Evolutionary conservation across 2,329 filamentous ascomycete genomes (phyloP).

Genomic region (Pestalotiopsis sp.): DNA sequence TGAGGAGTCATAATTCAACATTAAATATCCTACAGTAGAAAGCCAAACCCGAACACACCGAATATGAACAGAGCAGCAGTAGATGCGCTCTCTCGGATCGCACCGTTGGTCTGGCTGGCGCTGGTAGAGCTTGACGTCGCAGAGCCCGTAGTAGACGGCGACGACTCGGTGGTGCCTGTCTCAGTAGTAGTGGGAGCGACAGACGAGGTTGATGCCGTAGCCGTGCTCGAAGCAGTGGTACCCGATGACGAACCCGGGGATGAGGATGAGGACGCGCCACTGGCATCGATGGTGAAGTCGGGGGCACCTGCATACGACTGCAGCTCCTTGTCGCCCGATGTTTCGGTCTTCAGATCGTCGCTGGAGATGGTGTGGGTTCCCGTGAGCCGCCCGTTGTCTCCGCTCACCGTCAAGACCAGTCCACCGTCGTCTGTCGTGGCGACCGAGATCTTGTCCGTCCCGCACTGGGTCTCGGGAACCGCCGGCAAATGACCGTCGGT

Average conservation of each 20-base stretch:
- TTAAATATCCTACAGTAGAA: background rate
- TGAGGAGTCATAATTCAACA: too few relatives aligned
- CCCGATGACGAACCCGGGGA: background rate
- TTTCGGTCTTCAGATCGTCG: background rate
- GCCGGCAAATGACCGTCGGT: constrained; percentile 16
- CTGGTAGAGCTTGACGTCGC: background rate
- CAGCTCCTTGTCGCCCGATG: background rate
- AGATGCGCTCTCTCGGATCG: background rate
- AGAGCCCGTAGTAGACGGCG: background rate
- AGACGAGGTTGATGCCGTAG: background rate
- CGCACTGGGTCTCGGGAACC: constrained; percentile 18
- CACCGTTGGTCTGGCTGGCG: background rate
- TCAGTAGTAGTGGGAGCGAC: background rate
- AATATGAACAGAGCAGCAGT: background rate
- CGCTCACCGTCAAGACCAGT: constrained; percentile 6
- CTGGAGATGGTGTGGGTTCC: background rate
- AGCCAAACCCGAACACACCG: background rate
- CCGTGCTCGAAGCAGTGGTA: background rate
- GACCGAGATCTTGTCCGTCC: constrained; percentile 18
- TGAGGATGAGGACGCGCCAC: background rate
- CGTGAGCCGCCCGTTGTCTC: background rate
- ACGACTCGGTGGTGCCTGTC: background rate
- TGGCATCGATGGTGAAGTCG: background rate
- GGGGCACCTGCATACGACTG: background rate
- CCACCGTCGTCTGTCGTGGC: constrained; percentile 15